These are phyloP conservation scores for Haematococcus lacustris DNA, from an alignment of 139 green algal genomes.

Conservation along the genomic window DNA sequence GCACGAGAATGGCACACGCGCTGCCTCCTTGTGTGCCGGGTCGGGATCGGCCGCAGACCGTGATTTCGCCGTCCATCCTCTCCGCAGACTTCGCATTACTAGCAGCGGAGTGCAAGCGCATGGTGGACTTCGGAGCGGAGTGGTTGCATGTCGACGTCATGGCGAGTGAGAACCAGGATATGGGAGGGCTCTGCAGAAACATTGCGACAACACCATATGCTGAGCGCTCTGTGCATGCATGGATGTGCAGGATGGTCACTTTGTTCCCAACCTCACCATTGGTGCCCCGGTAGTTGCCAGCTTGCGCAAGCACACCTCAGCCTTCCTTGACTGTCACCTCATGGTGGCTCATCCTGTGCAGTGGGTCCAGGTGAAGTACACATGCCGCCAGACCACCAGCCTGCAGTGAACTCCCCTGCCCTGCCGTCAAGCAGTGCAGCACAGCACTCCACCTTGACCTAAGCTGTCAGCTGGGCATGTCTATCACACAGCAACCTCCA, in stretches of 20 bases:
- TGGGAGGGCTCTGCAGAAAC: not conserved
- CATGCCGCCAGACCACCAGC: too few relatives aligned
- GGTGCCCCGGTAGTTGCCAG: conserved; percentile 75
- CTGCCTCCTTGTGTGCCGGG: too few relatives aligned
- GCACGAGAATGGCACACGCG: too few relatives aligned
- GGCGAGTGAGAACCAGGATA: conserved; percentile 17
- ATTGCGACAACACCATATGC: not conserved
- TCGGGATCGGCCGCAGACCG: conserved; percentile 14
- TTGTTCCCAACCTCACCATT: conserved; percentile 93
- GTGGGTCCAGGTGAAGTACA: conserved; percentile 52
- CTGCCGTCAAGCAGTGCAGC: too few relatives aligned
- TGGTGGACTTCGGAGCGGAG: conserved; percentile 69
- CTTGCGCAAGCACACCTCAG: conserved; percentile 66
- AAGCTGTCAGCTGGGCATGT: too few relatives aligned
- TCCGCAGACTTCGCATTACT: conserved; percentile 80
- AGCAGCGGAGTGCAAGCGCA: conserved; percentile 65
- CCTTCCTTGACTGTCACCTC: conserved; percentile 89
- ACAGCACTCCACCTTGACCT: too few relatives aligned
- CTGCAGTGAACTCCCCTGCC: too few relatives aligned
- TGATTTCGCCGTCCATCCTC: conserved; percentile 81
- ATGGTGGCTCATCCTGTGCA: conserved; percentile 54
- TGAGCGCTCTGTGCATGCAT: not conserved
- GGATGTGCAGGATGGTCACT: conserved; percentile 74
- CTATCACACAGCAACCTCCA: too few relatives aligned
- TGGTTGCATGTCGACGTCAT: conserved; percentile 68